Evolutionary conservation across 2,329 filamentous ascomycete species (phyloP), one percentile per base, ranked within the genome.

Genomic region (Gnomoniopsis smithogilvyi): DNA sequence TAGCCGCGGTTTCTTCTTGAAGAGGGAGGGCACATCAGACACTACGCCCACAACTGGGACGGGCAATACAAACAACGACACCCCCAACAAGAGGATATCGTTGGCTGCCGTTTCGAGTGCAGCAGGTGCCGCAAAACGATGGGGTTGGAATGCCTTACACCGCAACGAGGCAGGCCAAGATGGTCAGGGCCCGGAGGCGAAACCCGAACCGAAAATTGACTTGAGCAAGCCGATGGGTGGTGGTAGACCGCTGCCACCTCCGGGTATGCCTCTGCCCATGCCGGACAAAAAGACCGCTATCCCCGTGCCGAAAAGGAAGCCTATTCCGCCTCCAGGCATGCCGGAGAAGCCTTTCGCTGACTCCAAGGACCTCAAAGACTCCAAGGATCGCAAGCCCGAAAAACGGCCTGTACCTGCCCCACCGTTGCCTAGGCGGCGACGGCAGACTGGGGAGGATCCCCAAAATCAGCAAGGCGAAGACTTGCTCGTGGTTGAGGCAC

Each of bases 221-320:
- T 64, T 82, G 60, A 74, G 71, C 64, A 84, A 91, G 66, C 92
- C 92, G 2, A 92, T 96, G 77, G 92, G 92, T 1, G 83, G 92
- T 43, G 92, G 92, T 0, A 88, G 89, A 65, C 92, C 92, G 1
- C 77, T 96, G 19, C 92, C 91, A 50, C 91, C 92, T 10, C 90
- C 89, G 2, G 92, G 92, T 2, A 87, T 83, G 48, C 92, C 92
- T 3, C 79, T 96, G 1, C 92, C 92, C 2, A 84, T 79, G 46
- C 88, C 88, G 1, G 84, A 86, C 38, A 83, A 79, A 56, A 82
- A 78, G 59, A 80, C 83, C 48, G 82, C 80, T 51, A 82, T 79
- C 60, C 78, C 78, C 30, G 78, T 87, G 1, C 83, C 87, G 3
- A 87, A 84, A 68, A 79, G 88, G n/a, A 91, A 89, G 66, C 80